Evolutionary conservation across 2,329 filamentous ascomycete genomes (phyloP).

Genomic region (Juglanconis juglandina): DNA sequence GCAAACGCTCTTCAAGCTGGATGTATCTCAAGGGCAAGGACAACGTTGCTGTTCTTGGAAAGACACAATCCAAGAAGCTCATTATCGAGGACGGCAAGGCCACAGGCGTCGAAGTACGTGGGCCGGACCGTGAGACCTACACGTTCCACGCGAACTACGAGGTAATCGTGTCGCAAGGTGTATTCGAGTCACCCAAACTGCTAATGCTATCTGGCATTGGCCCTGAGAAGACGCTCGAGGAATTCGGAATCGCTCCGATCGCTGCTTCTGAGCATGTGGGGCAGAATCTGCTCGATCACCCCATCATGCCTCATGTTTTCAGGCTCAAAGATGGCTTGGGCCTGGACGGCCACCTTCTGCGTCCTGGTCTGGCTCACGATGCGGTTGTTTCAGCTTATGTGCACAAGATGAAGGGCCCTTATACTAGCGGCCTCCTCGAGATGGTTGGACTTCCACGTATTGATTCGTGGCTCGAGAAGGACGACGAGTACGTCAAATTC

Average conservation of each 20-base stretch:
- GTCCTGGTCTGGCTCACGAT: constrained; percentile 31
- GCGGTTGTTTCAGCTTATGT: constrained; percentile 34
- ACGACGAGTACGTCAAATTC: constrained; percentile 41
- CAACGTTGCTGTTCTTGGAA: constrained; percentile 51
- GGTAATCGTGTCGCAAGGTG: constrained; percentile 48
- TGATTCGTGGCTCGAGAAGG: constrained; percentile 49
- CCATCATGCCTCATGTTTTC: constrained; percentile 49
- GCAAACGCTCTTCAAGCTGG: constrained; percentile 50
- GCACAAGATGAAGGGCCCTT: constrained; percentile 35
- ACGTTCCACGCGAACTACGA: constrained; percentile 46
- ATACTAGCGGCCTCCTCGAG: constrained; percentile 40
- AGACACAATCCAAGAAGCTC: constrained; percentile 46
- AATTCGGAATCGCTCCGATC: constrained; percentile 51
- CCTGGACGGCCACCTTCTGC: constrained; percentile 39
- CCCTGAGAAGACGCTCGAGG: constrained; percentile 47
- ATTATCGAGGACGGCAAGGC: constrained; percentile 45
- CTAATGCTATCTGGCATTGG: constrained; percentile 65
- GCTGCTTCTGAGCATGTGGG: constrained; percentile 61
- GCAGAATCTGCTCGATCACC: constrained; percentile 61
- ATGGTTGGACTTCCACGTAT: constrained; percentile 57
- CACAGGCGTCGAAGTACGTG: constrained; percentile 45
- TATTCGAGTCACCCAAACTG: constrained; percentile 63
- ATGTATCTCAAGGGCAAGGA: constrained; percentile 49
- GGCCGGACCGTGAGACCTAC: constrained; percentile 36
- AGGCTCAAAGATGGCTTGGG: constrained; percentile 39